Base-by-base conservation (phyloP, 129 eudicot species). In the Escallonia herrerae region DNA sequence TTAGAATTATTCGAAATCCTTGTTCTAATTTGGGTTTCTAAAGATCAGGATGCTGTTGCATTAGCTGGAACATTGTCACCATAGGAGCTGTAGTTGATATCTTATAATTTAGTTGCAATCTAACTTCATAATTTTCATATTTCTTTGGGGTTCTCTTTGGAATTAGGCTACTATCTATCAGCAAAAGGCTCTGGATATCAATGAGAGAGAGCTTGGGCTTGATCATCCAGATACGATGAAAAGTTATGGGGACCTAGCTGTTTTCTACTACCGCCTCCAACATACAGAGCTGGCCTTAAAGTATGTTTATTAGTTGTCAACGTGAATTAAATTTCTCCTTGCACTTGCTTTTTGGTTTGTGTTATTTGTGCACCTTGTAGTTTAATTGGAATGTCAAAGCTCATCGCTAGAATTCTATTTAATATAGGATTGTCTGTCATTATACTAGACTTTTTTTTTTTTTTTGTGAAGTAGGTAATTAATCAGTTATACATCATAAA, bases 191-290 rank as follows among this genome's bases (percentile, higher is more conserved):
- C 72, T 91, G 74, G 97, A 91, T 81, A 91, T 91, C 75, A 91
- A 91, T 67, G 98, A 91, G 82, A 85, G 98, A 77, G 98, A 91
- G 75, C 91, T 91, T 69, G 98, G 98, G 57, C 96, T 91, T 39
- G 98, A 91, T 79, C 98, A 91, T 76, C 98, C 98, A 38, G 98
- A 91, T 73, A 91, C 98, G 63, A 91, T 91, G 98, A 91, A 91
- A 82, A 91, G 98, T 81, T 91, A 91, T 51, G 98, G 98, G 55
- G 98, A 91, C 73, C 76, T 91, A 61, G 98, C 98, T 46, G 98
- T 91, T 71, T 91, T 91, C 75, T 91, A 91, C 82, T 91, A 91
- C 13, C 80, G 98, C 37, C 98, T 91, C 68, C 98, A 91, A 79
- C 98, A 91, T 65, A 91, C 98, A 8, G 98, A 91, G 80, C 71